Evolutionary conservation across 352 stramenopile genomes (phyloP), one percentile per base, ranked within the genome.

Genomic region (Phytophthora brassicae): DNA sequence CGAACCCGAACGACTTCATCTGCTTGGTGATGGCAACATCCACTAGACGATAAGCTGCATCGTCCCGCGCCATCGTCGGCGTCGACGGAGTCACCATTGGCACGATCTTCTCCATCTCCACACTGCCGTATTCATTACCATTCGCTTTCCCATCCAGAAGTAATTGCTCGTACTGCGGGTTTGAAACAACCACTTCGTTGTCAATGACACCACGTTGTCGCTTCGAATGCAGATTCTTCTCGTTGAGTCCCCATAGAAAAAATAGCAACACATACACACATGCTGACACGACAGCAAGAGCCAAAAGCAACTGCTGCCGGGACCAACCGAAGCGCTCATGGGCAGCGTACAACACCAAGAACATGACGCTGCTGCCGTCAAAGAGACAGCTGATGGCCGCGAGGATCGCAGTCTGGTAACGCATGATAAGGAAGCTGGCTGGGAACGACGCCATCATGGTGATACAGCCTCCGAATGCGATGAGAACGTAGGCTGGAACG

Each of bases 381-480:
- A 91, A 92, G 12, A 91, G 63, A 42, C 84, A 93, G 44, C 80
- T 90, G 46, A 92, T 89, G 20, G 78, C 79, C 39, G 84, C 84
- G 11, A 93, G 79, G 50, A 91, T 89, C 14, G 77, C 83, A 6
- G 82, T 90, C 65, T 91, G 84, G 50, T 90, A 76, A 49, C 80
- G 68, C 64, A 89, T 73, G 43, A 89, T 70, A 20, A 91, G 69
- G 64, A 93, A 91, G 59, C 79, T 90, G 22, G 81, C 72, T 2
- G 84, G 83, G 52, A 83, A 93, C 35, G 79, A 89, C 47, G 77
- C 48, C 82, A 93, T 90, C 82, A 93, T 93, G 24, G 83, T 93
- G 48, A 93, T 79, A 57, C 73, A 87, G 3, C 84, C 84, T 17
- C 84, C 84, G 33, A 89, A 81, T 1, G 84, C 80, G 20, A 90